Evolutionary conservation across 495 filamentous ascomycete genomes (phyloP).

Genomic region (Zalerion maritima): DNA sequence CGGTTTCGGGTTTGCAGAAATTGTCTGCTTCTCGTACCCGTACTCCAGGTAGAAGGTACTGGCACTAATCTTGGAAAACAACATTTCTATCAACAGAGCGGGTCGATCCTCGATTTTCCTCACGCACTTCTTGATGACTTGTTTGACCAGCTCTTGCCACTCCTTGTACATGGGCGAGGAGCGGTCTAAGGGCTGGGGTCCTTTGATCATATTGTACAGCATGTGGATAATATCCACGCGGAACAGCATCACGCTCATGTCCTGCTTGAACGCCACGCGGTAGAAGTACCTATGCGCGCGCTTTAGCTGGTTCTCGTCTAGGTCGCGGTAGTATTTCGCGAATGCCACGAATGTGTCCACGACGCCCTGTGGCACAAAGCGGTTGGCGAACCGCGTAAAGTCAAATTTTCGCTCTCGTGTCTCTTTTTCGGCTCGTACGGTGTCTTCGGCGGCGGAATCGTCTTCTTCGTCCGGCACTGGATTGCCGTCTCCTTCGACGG

Average conservation of each 20-base stretch:
- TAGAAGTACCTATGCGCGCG: constrained; percentile 92
- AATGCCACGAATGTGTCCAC: constrained; percentile 82
- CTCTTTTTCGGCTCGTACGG: constrained; percentile 47
- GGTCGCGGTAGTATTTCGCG: constrained; percentile 63
- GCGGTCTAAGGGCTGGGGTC: constrained; percentile 61
- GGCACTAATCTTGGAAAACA: constrained; percentile 83
- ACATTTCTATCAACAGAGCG: constrained; percentile 69
- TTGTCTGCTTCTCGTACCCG: constrained; percentile 70
- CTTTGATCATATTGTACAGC: constrained; percentile 86
- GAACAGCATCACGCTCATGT: constrained; percentile 76
- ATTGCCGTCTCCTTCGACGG: constrained; percentile 22
- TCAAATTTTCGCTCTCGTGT: constrained; percentile 85
- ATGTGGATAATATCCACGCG: constrained; percentile 80
- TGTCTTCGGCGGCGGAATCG: constrained; percentile 64
- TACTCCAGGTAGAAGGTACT: constrained; percentile 80
- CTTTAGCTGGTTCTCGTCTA: constrained; percentile 73
- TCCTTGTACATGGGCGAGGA: constrained; percentile 54
- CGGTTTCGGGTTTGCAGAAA: constrained; percentile 40
- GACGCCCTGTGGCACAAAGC: constrained; percentile 70
- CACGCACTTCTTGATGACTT: constrained; percentile 58
- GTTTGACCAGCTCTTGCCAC: constrained; percentile 80
- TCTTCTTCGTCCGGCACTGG: constrained; percentile 33
- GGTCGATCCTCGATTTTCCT: constrained; percentile 75
- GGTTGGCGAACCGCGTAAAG: constrained; percentile 66
- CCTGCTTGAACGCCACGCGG: constrained; percentile 84